A percentile compares a stretch with the other conserved stretches of the same genome.
Conservation (phyloP, 2,329 filamentous ascomycete species). For the Arthrobotrys sinensis region DNA sequence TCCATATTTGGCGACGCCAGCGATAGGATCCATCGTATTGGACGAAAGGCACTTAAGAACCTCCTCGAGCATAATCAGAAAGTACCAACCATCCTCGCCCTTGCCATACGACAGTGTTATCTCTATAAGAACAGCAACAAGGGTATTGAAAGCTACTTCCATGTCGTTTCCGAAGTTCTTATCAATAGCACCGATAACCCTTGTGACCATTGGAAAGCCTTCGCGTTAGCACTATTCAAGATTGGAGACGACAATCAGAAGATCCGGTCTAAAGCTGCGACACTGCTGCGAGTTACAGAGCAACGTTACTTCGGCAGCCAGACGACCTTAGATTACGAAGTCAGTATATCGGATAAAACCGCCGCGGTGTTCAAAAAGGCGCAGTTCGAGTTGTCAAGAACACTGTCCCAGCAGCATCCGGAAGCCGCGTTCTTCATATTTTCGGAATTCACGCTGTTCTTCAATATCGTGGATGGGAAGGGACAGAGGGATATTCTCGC, state of each 20-base stretch:
- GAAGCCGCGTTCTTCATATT: constrained; percentile 94
- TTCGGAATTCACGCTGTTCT: constrained; percentile 93
- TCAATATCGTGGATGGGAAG: constrained; percentile 85
- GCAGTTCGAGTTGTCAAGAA: constrained; percentile 95
- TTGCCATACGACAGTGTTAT: constrained; percentile 94
- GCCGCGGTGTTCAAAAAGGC: constrained; percentile 98
- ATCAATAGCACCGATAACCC: constrained; percentile 86
- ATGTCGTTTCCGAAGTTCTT: constrained; percentile 89
- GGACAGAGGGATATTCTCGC: constrained; percentile 95
- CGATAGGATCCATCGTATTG: constrained; percentile 91
- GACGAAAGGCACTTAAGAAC: constrained; percentile 88
- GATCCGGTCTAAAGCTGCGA: constrained; percentile 88
- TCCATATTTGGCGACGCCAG: constrained; percentile 93
- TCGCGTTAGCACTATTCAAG: constrained; percentile 90
- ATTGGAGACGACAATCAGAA: constrained; percentile 92
- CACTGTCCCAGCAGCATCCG: constrained; percentile 87
- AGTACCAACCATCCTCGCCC: constrained; percentile 85
- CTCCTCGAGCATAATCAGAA: constrained; percentile 92
- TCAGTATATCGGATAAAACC: constrained; percentile 98
- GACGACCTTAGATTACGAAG: constrained; percentile 96
- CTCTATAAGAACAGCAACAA: constrained; percentile 75
- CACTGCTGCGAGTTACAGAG: constrained; percentile 84
- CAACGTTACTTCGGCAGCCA: constrained; percentile 86
- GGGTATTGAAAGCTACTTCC: constrained; percentile 93
- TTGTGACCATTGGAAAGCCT: constrained; percentile 88